Percentiles rank a stretch among this genome's conserved stretches.
These are phyloP conservation scores for Colletotrichum sp. DNA, from an alignment of 2,329 filamentous ascomycete genomes.

Conservation along the genomic window DNA sequence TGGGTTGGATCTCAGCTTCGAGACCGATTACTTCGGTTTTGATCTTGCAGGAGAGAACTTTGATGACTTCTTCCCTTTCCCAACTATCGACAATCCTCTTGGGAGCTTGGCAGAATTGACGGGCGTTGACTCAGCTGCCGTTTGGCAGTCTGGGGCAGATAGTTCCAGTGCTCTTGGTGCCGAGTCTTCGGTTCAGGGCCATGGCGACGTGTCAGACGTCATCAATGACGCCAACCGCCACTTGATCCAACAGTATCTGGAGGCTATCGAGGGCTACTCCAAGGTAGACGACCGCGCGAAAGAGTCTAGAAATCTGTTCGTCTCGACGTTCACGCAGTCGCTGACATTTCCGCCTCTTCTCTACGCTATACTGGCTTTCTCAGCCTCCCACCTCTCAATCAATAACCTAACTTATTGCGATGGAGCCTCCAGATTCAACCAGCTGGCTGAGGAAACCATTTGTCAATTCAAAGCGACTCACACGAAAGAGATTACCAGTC, in stretches of 20 bases:
- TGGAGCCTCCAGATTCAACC: not conserved
- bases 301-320: not conserved
- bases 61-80: not conserved
- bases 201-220: not conserved
- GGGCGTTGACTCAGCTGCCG: not conserved
- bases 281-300: not conserved
- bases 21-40: not conserved
- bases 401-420: not conserved
- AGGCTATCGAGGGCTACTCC: not conserved
- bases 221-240: not conserved
- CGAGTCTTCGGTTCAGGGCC: not conserved
- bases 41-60: not conserved
- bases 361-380: not conserved
- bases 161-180: rapidly evolving
- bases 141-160: not conserved
- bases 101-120: rapidly evolving
- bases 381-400: not conserved
- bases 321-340: not conserved
- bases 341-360: not conserved
- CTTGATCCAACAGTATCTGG: not conserved
- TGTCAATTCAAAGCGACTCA: not conserved
- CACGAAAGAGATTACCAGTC: not conserved
- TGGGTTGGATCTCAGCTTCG: not conserved
- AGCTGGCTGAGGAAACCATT: not conserved
- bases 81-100: not conserved